Conservation (phyloP, 2,329 filamentous ascomycete genomes). For the Pestalotiopsis sp. region DNA sequence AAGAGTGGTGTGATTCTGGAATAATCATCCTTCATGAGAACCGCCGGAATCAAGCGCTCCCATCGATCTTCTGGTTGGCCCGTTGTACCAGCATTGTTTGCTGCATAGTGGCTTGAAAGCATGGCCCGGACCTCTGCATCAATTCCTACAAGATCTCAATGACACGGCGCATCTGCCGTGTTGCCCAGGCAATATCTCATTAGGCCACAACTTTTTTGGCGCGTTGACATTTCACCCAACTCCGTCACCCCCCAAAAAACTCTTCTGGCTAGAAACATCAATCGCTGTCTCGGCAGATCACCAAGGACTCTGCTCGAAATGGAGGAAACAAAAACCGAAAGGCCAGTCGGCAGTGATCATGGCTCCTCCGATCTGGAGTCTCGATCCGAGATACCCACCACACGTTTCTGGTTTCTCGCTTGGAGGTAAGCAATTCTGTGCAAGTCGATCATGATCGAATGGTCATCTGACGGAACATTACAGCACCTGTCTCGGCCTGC, state of each 20-base stretch:
- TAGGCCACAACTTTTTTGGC: not conserved
- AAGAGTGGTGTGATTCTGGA: too few species aligned
- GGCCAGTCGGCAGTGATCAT: not conserved
- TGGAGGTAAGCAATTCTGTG: not conserved
- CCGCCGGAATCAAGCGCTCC: not conserved
- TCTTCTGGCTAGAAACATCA: not conserved
- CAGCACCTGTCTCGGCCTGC: conserved; percentile 52
- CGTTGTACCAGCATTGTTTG: not conserved
- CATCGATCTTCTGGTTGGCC: not conserved
- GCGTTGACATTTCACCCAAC: not conserved
- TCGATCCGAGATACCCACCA: not conserved
- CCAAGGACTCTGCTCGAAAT: not conserved
- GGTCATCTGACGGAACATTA: not conserved
- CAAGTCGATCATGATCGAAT: conserved; percentile 11
- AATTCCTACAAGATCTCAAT: not conserved
- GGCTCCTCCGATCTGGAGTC: not conserved
- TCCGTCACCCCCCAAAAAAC: not conserved
- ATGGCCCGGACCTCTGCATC: not conserved
- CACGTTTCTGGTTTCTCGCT: conserved; percentile 8
- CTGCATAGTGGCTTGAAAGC: not conserved
- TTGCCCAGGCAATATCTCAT: too few species aligned
- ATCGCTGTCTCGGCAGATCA: not conserved
- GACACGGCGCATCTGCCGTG: not conserved
- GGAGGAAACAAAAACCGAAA: not conserved
- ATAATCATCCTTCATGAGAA: not conserved